Evolutionary conservation across 371 early-diverging fungal species (phyloP).

Genomic region (Coemansia sp.): DNA sequence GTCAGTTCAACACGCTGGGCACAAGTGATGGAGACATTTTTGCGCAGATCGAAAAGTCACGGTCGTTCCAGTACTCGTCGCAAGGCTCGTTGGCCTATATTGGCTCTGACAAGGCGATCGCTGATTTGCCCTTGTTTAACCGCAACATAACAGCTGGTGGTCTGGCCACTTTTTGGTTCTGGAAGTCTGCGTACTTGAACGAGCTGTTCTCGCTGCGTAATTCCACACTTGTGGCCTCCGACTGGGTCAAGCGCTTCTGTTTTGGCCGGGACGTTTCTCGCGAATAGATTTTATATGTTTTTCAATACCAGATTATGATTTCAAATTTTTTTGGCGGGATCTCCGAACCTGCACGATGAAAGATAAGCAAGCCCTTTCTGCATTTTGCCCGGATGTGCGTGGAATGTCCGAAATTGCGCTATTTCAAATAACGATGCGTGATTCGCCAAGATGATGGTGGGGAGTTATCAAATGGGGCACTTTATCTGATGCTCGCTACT

Average conservation of each 20-base stretch:
- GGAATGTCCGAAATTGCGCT: neutral
- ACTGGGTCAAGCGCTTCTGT: slow-evolving; percentile 83
- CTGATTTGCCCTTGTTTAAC: slow-evolving; percentile 78
- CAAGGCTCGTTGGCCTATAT: slow-evolving; percentile 88
- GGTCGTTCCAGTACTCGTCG: slow-evolving; percentile 78
- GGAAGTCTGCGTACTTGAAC: slow-evolving; percentile 70
- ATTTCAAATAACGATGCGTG: neutral
- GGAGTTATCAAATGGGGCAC: slow-evolving; percentile 8
- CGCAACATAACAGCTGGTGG: slow-evolving; percentile 71
- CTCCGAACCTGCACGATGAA: neutral
- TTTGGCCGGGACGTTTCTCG: slow-evolving; percentile 89
- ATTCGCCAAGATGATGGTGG: slow-evolving; percentile 1
- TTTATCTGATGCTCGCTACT: slow-evolving; percentile 2
- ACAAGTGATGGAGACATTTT: slow-evolving; percentile 47
- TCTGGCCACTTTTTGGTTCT: slow-evolving; percentile 74
- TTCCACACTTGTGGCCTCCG: slow-evolving; percentile 73
- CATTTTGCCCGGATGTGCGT: neutral
- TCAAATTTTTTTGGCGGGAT: neutral
- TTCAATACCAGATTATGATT: too few relatives aligned
- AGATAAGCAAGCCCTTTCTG: neutral
- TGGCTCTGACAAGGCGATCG: slow-evolving; percentile 87
- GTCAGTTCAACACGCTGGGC: slow-evolving; percentile 62
- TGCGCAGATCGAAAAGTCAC: slow-evolving; percentile 54
- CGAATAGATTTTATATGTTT: slow-evolving; percentile 58
- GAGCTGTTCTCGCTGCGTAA: slow-evolving; percentile 80